Conservation (phyloP, 2,329 filamentous ascomycete genomes). For the Neurospora sp. region DNA sequence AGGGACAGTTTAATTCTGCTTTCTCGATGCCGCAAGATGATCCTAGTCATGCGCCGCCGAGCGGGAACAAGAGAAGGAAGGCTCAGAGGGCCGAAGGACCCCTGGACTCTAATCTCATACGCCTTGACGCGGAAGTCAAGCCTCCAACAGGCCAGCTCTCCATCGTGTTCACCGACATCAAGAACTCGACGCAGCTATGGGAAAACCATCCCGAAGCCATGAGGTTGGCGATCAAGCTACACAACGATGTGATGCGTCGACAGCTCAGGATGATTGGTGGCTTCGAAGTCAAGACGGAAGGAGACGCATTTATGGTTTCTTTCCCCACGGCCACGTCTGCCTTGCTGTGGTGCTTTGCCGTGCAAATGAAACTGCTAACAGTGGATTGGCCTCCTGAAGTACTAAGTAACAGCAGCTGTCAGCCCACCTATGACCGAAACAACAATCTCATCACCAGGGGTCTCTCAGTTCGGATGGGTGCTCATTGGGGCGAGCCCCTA, state of each 20-base stretch:
- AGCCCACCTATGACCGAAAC: conserved; percentile 73
- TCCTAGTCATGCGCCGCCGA: conserved; percentile 46
- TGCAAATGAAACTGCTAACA: conserved; percentile 78
- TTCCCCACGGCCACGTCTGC: conserved; percentile 94
- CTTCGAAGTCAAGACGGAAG: conserved; percentile 99
- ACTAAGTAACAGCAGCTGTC: conserved; percentile 73
- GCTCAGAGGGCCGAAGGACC: conserved; percentile 47
- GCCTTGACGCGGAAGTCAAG: conserved; percentile 82
- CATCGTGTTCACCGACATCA: conserved; percentile 98
- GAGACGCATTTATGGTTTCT: conserved; percentile 98
- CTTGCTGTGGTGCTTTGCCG: conserved; percentile 90
- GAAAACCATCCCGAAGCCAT: conserved; percentile 92
- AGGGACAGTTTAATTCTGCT: conserved; percentile 77
- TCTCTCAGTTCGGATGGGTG: conserved; percentile 92
- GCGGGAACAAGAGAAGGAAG: conserved; percentile 52
- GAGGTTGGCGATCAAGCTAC: conserved; percentile 91
- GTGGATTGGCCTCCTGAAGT: conserved; percentile 92
- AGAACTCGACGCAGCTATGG: conserved; percentile 94
- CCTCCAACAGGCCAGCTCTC: conserved; percentile 84
- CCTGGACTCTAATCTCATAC: conserved; percentile 78
- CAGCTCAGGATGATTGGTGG: conserved; percentile 89
- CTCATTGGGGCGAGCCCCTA: conserved; percentile 90
- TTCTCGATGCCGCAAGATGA: conserved; percentile 63
- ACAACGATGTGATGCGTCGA: conserved; percentile 93
- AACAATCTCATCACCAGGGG: conserved; percentile 87